Base-by-base conservation (phyloP, 2,329 filamentous ascomycete genomes). In the Coniella vitis region DNA sequence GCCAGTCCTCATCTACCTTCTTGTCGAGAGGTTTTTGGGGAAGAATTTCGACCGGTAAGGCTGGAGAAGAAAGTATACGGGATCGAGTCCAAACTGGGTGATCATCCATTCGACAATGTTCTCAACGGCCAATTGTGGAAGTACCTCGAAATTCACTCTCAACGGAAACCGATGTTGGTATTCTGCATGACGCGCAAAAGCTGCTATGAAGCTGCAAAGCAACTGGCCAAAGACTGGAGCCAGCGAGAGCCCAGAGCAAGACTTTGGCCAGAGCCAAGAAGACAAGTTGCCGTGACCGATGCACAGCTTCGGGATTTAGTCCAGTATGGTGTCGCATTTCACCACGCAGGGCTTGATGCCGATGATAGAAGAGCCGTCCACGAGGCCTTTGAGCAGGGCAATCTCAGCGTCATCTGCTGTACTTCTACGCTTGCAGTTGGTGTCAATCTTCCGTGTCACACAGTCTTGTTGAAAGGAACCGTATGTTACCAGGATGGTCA, bases 381-480 rank as follows among this genome's bases (percentile, higher is more conserved):
- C 60, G 74, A 74, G 38, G 76, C 74, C 0, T 95, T 84, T 56
- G 66, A 89, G 4, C 69, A 78, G 16, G 85, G 87, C 0, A 72
- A 87, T n/a, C 75, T 94, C 50, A 83, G 73, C 54, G 80, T 94
- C 29, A 90, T 95, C 45, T 94, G 89, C 63, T 93, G 87, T 61
- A 95, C 88, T 0, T 90, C 87, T 0, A 95, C 88, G 0, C 70
- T 95, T 16, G 87, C 88, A 1, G 84, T 93, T 12, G 88, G 88
- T 0, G 78, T 95, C 25, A 95, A 95, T 60, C 66, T 94, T 9
- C 89, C 88, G 9, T 90, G 87, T 53, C 85, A 93, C 60, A 78
- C 90, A 3, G 87, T 90, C 4, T 81, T 94, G 9, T 77, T 95
- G 48, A 94, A 94, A 63, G 86, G 87, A 19, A 94, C 88, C 0